These are phyloP conservation scores for Pelargonium citronellum DNA, from an alignment of 441 rosid genomes.

Conservation along the genomic window DNA sequence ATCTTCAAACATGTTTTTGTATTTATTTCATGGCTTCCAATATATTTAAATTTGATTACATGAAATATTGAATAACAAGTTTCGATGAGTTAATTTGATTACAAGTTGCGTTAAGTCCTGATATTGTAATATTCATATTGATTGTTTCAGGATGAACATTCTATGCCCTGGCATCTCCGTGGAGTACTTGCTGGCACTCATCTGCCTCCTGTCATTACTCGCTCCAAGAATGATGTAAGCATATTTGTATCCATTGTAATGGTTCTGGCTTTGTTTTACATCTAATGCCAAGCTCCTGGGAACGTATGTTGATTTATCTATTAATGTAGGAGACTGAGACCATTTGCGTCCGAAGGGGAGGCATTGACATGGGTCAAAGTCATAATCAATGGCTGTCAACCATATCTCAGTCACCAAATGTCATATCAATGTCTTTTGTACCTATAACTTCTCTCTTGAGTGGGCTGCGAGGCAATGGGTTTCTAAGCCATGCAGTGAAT, in stretches of 20 bases:
- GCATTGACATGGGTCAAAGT: conserved; percentile 56
- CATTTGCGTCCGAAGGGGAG: conserved; percentile 61
- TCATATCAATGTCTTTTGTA: conserved; percentile 84
- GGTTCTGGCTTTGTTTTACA: background rate
- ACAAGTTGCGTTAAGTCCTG: background rate
- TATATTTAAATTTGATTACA: background rate
- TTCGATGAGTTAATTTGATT: background rate
- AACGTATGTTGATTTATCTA: conserved; percentile 2
- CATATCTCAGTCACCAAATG: conserved; percentile 66
- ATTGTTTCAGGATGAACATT: conserved; percentile 44
- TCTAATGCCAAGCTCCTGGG: background rate
- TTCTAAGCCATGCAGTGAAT: conserved; percentile 82
- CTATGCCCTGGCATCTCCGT: conserved; percentile 33
- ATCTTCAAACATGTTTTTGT: background rate
- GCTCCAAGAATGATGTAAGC: conserved; percentile 55
- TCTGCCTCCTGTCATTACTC: conserved; percentile 38
- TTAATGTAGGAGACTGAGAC: conserved; percentile 46
- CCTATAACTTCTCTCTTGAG: conserved; percentile 81
- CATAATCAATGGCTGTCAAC: conserved; percentile 89
- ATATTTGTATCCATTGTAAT: conserved; percentile 15
- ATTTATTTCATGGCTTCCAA: background rate
- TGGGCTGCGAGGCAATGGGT: conserved; percentile 80
- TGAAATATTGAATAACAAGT: background rate
- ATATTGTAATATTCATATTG: conserved; percentile 8
- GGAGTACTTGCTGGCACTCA: conserved; percentile 35